Evolutionary conservation across 352 stramenopile species (phyloP), one percentile per base, ranked within the genome.

Genomic region (Peronospora belbahrii): DNA sequence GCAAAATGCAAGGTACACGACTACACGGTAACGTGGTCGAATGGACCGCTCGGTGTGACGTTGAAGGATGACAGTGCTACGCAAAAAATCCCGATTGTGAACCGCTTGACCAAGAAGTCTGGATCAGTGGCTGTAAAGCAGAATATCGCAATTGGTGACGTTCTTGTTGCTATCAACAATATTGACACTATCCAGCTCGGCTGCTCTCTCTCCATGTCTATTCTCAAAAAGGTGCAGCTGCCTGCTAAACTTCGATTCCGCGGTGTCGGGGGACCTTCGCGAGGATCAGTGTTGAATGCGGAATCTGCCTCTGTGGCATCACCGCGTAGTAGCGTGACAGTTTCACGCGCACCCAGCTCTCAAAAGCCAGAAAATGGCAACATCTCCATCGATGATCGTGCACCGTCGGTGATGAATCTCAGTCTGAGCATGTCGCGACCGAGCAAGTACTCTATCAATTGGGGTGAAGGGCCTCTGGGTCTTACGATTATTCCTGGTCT

Each of bases 151-250:
- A 93, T 93, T 36, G 81, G 81, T 17, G 81, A 93, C 33, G 71
- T 93, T 14, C 60, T 93, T 9, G 80, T 89, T 34, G 76, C 81
- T 23, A 93, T 93, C 53, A 93, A 93, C 67, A 93, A 93, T 56
- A 93, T 93, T 19, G 81, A 93, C 45, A 93, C 81, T 13, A 89
- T 93, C 47, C 79, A 89, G 56, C 64, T 93, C 22, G 81, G 81
- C 20, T 93, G 81, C 45, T 89, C 81, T 36, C 57, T 93, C 17
- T 89, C 78, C 22, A 93, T 93, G 81, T 93, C 81, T 19, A 89
- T 93, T 42, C 49, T 93, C 15, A 93, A 93, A 58, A 93, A 93
- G 48, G 81, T 93, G 30, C 81, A 93, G 33, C 45, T 93, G 17
- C 81, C 81, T 1, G 81, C 81, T 2, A 89, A 85, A 55, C 70